Evolutionary conservation across 257 asterid genomes (phyloP), one percentile per base, ranked within the genome.

Genomic region (Linaria vulgaris): DNA sequence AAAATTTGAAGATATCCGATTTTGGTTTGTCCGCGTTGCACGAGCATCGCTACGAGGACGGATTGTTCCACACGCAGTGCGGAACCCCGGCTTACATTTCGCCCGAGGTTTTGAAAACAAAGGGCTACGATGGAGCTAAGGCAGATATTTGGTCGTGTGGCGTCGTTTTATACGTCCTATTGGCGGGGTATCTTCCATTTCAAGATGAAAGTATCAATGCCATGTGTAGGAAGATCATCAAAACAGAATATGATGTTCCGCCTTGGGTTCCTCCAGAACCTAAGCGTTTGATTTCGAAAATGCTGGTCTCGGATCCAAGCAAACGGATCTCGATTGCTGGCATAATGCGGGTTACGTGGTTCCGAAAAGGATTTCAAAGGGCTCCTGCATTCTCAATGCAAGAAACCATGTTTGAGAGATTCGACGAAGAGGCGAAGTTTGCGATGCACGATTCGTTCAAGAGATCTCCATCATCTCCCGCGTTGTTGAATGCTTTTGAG

Each of bases 81-180:
- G 86, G 88, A 6, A 81, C 88, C 0, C 91, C 84, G 23, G 86
- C 86, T 43, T 84, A 84, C 52, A 48, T 84, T 6, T 80, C 91
- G 39, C 91, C 91, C 25, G 88, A 84, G 76, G 84, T 84, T 8
- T 17, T 84, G 16, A 27, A 45, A 24, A 58, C 8, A 44, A 77
- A 77, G 51, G 91, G 91, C 0, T 84, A 84, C 55, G 83, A 84
- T 63, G 88, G 91, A 5, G 74, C 87, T 1, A 73, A 61, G 54
- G 85, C 90, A 25, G 87, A 83, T 25, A 70, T 81, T 0, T 84
- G 86, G 89, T 82, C 92, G 4, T 85, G 87, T 72, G 86, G 92
- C 41, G 92, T 85, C 23, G 62, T 85, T 24, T 64, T 85, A 37
- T 85, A 71, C 27, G 92, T 79, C 0, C 53, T 85, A 66, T n/a